These are phyloP conservation scores for Trichomonas gallinae DNA, from an alignment of 208 protist species.

Conservation along the genomic window DNA sequence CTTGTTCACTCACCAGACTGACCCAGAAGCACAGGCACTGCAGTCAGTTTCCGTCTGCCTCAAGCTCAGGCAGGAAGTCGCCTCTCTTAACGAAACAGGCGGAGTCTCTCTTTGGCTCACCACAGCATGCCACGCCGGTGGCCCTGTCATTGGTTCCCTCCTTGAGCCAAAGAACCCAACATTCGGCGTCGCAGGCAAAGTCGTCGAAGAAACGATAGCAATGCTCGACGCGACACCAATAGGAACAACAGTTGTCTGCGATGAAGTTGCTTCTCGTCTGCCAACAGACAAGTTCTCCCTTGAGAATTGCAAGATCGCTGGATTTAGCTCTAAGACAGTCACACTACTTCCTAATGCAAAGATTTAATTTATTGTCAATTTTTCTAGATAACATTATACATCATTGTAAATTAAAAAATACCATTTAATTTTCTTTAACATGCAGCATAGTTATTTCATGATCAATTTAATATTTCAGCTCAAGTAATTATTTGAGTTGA, in stretches of 20 bases:
- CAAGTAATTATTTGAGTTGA: too few species aligned
- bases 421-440: too few species aligned
- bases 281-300: not conserved
- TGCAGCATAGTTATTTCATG: too few species aligned
- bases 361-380: not conserved
- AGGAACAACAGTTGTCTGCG: not conserved
- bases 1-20: not conserved
- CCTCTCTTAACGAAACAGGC: not conserved
- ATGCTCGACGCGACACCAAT: not conserved
- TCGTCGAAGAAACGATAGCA: not conserved
- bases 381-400: too few species aligned
- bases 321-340: not conserved
- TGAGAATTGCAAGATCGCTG: not conserved
- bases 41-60: not conserved
- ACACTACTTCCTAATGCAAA: not conserved
- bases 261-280: not conserved
- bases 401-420: too few species aligned
- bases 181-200: not conserved
- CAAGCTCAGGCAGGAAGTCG: not conserved
- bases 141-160: not conserved
- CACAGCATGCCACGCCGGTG: not conserved
- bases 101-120: not conserved
- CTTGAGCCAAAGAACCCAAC: not conserved
- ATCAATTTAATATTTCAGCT: too few species aligned
- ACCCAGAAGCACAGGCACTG: not conserved